These are phyloP conservation scores for Mortierella sp. DNA, from an alignment of 371 early-diverging fungal genomes.

Conservation along the genomic window DNA sequence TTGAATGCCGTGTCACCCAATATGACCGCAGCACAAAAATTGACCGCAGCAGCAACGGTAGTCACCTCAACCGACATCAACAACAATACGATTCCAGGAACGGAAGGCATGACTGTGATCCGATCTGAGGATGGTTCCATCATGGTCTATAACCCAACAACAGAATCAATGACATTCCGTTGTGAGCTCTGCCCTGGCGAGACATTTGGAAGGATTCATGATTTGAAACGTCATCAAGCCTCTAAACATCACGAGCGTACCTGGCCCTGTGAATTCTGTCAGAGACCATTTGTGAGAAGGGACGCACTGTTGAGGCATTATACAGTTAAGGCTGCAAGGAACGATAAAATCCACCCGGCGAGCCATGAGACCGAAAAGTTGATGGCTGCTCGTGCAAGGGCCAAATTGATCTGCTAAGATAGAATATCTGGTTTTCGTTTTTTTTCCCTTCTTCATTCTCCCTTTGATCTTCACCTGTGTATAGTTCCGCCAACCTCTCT, in stretches of 20 bases:
- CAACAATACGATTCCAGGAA: not conserved
- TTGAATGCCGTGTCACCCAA: too few relatives aligned
- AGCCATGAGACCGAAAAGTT: conserved; percentile 17
- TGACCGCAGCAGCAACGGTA: not conserved
- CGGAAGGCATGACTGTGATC: conserved; percentile 16
- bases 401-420: conserved; percentile 10
- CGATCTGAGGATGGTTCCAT: conserved; percentile 37
- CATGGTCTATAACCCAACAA: conserved; percentile 24
- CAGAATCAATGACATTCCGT: conserved; percentile 29
- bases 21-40: not conserved
- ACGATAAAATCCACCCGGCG: conserved; percentile 33
- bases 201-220: conserved; percentile 36
- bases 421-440: not conserved
- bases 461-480: too few relatives aligned
- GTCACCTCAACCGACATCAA: not conserved
- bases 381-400: conserved; percentile 17
- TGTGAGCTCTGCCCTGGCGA: conserved; percentile 34
- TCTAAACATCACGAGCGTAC: conserved; percentile 21
- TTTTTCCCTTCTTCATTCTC: not conserved
- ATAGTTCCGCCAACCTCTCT: too few relatives aligned
- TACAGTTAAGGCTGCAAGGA: conserved; percentile 24
- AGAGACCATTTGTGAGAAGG: conserved; percentile 20
- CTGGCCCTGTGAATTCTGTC: conserved; percentile 39
- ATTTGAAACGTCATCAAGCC: conserved; percentile 27
- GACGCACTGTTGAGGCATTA: conserved; percentile 47